These are phyloP conservation scores for Suillus luteus DNA, from an alignment of 768 basidiomycete species.

Conservation along the genomic window DNA sequence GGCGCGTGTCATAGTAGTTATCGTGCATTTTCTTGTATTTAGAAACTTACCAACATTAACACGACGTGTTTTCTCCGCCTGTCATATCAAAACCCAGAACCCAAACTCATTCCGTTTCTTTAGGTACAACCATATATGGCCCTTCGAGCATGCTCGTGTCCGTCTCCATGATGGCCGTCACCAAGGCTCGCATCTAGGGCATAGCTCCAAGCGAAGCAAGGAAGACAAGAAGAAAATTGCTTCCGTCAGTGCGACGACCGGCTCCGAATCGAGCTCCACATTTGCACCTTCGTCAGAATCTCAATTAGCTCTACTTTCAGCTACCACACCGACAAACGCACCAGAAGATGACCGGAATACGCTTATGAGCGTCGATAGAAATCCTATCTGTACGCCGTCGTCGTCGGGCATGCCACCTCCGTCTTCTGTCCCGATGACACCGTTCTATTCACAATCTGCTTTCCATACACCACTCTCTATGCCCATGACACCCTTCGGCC, in stretches of 20 bases:
- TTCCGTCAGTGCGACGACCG: neutral
- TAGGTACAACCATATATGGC: slow-evolving; percentile 98
- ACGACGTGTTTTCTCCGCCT: neutral
- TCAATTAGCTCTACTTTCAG: neutral
- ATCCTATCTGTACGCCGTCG: neutral
- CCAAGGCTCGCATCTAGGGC: slow-evolving; percentile 30
- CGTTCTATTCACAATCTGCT: neutral
- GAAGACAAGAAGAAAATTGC: slow-evolving; percentile 22
- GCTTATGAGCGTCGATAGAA: neutral
- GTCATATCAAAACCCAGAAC: neutral
- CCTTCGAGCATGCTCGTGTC: slow-evolving; percentile 93
- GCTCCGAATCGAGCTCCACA: neutral
- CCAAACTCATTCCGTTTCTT: slow-evolving; percentile 3
- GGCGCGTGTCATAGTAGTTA: neutral
- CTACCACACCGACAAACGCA: neutral
- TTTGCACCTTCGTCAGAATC: neutral
- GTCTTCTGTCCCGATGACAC: neutral
- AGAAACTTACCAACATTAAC: neutral
- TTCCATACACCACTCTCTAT: slow-evolving; percentile 3
- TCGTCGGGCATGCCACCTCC: neutral
- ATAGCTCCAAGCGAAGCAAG: slow-evolving; percentile 14
- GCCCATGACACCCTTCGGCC: slow-evolving; percentile 5
- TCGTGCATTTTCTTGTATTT: neutral
- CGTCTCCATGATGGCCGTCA: slow-evolving; percentile 50
- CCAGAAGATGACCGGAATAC: neutral